Base-by-base conservation (phyloP, 805 yeast species). In the Scheffersomyces coipomensis region DNA sequence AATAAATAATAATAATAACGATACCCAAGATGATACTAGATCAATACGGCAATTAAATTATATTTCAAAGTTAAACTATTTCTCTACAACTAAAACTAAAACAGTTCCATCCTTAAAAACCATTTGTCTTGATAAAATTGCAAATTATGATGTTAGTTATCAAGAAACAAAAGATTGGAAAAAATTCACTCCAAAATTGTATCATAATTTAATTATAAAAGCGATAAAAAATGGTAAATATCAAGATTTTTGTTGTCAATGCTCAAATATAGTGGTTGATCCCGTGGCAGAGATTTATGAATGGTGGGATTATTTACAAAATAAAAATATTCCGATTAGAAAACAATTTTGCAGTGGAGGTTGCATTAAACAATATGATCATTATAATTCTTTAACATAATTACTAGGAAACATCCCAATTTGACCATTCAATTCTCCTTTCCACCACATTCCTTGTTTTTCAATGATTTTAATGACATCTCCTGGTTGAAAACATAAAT, bases 271-370 rank as follows among this genome's bases (percentile, higher is more conserved):
- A n/a, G 64, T 74, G 3, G 72, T 79, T 5, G 81, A 79, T 39
- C 76, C 83, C 2, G 66, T 71, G 11, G 85, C 85, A 0, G 82
- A 80, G 47, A 68, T 74, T 1, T 52, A 73, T 44, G 86, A 81
- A 52, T 81, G 85, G 85, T 81, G 87, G 86, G 81, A 81, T 48
- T 65, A 79, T 34, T 64, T 74, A 35, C 71, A 66, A 27, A 73
- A 79, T 40, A 64, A 58, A 26, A 53, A 65, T 25, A 57, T 79
- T 3, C 85, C 87, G 0, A 64, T 81, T 19, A 71, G 74, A 48
- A 60, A 76, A 29, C 72, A 72, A 43, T 81, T 81, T 46, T 81
- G 86, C 46, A 66, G 76, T 43, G 78, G 76, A 1, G 51, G 59
- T 18, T 81, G 86, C 56, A 59, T 56, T 7, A 33, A 39, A 26